Conservation (phyloP, 148 eudicot genomes). For the Suaeda aralocaspica region DNA sequence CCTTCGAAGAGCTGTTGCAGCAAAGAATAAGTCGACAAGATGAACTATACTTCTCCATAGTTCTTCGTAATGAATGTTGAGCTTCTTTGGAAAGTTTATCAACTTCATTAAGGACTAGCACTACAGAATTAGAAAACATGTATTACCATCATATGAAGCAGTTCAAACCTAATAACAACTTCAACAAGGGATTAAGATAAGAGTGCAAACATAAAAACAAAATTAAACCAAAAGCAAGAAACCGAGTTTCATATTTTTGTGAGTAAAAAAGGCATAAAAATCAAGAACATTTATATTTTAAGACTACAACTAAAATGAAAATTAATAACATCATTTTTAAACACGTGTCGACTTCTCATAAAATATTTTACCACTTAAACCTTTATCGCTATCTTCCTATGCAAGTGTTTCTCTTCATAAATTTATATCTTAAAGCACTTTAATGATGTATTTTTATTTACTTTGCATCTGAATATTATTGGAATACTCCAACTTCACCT, state of each 20-base stretch:
- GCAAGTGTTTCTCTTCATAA: too few species aligned
- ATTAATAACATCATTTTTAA: too few species aligned
- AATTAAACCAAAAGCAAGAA: neutral
- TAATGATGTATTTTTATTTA: too few species aligned
- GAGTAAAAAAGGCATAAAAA: neutral
- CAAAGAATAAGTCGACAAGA: slow-evolving; percentile 89
- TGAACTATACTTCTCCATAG: slow-evolving; percentile 97
- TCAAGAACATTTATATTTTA: neutral
- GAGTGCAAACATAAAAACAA: neutral
- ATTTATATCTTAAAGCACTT: too few species aligned
- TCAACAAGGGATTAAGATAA: slow-evolving; percentile 5
- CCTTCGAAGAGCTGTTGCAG: slow-evolving; percentile 93
- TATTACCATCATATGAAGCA: slow-evolving; percentile 14
- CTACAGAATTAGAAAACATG: slow-evolving; percentile 30
- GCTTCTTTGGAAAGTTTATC: slow-evolving; percentile 98
- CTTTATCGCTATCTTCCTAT: too few species aligned
- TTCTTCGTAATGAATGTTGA: slow-evolving; percentile 86
- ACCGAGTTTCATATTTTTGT: neutral
- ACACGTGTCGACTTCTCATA: too few species aligned
- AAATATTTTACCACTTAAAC: too few species aligned
- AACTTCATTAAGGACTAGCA: slow-evolving; percentile 94
- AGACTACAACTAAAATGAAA: too few species aligned
- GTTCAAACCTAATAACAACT: neutral
- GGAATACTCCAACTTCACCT: too few species aligned
- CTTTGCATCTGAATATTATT: too few species aligned